These are phyloP conservation scores for Phoma herbarum DNA, from an alignment of 2,329 filamentous ascomycete genomes.

Conservation along the genomic window DNA sequence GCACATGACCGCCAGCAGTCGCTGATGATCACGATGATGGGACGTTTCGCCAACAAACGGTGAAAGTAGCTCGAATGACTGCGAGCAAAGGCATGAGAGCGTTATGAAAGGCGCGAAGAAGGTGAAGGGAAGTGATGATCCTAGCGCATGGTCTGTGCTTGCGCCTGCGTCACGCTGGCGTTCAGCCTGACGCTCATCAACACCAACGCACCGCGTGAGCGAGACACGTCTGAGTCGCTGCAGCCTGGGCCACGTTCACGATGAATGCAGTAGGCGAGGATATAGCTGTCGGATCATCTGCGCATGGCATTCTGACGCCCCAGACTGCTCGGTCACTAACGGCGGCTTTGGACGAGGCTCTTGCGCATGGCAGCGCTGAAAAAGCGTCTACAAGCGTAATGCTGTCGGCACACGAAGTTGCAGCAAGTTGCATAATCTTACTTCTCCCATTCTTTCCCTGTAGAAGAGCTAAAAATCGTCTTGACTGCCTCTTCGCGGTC, in stretches of 20 bases:
- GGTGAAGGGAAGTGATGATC: constrained; percentile 1
- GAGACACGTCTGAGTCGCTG: background rate
- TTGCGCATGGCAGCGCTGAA: background rate
- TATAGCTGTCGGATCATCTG: background rate
- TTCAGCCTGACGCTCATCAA: constrained; percentile 7
- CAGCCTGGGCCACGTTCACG: background rate
- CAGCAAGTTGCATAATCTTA: background rate
- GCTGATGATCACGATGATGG: background rate
- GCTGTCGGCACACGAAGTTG: background rate
- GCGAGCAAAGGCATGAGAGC: background rate
- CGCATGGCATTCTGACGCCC: background rate
- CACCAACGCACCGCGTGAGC: constrained; percentile 7
- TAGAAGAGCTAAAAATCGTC: background rate
- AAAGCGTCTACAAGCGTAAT: background rate
- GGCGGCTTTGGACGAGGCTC: background rate
- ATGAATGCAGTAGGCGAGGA: background rate
- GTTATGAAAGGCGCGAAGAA: background rate
- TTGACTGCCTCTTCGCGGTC: background rate
- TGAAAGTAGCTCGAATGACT: background rate
- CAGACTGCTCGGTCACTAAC: background rate
- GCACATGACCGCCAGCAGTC: background rate
- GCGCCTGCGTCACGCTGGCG: constrained; percentile 5
- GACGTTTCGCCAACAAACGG: too few relatives aligned
- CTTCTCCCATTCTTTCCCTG: background rate
- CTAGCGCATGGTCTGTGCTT: constrained; percentile 15